Conservation (phyloP, 768 basidiomycete species). For the Gautieria morchelliformis region DNA sequence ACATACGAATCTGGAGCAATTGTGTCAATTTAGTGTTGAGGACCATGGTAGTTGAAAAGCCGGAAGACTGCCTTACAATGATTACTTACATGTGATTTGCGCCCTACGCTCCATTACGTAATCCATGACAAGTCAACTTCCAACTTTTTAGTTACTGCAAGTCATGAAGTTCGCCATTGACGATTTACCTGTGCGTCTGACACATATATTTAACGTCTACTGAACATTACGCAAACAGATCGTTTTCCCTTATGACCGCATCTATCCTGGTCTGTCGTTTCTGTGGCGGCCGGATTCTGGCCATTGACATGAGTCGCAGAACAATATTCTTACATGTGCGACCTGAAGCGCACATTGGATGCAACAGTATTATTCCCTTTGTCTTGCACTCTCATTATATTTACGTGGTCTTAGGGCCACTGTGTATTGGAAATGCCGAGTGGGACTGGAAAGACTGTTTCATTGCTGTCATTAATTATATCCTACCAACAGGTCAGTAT, state of each 20-base stretch:
- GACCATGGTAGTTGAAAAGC: slow-evolving; percentile 17
- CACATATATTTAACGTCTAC: neutral
- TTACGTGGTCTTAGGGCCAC: slow-evolving; percentile 58
- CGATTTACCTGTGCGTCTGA: slow-evolving; percentile 52
- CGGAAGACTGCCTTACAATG: neutral
- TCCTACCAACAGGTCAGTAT: slow-evolving; percentile 86
- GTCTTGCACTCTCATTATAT: neutral
- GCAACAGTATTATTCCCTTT: slow-evolving; percentile 53
- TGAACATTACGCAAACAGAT: slow-evolving; percentile 37
- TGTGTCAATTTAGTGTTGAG: slow-evolving; percentile 51
- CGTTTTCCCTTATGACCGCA: slow-evolving; percentile 87
- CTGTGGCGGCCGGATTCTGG: neutral
- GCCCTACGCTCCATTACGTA: neutral
- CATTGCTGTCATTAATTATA: slow-evolving; percentile 87
- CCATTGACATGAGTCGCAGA: slow-evolving; percentile 37
- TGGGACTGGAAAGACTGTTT: slow-evolving; percentile 98
- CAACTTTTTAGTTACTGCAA: neutral
- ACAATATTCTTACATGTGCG: slow-evolving; percentile 99
- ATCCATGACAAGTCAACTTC: neutral
- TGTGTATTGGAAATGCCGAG: slow-evolving; percentile 99
- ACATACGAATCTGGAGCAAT: slow-evolving; percentile 60
- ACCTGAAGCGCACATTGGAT: slow-evolving; percentile 92
- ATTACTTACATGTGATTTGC: neutral
- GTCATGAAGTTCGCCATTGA: slow-evolving; percentile 78
- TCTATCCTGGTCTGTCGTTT: slow-evolving; percentile 75